These are phyloP conservation scores for Clonostachys byssicola DNA, from an alignment of 2,329 filamentous ascomycete genomes.

Conservation along the genomic window DNA sequence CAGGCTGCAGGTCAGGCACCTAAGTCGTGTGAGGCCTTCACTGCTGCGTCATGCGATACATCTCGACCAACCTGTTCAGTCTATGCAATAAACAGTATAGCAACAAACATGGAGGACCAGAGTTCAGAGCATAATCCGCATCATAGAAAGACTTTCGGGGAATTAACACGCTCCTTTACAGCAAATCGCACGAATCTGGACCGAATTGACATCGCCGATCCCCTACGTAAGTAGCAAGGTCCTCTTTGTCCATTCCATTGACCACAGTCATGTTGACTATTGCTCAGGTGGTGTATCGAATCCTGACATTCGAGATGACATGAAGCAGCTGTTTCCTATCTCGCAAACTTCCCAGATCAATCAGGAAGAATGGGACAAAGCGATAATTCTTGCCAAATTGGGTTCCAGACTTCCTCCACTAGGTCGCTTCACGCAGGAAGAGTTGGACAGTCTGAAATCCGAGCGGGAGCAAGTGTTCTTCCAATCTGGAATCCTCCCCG, in stretches of 20 bases:
- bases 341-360: too few species aligned
- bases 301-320: not conserved
- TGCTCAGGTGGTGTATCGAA: not conserved
- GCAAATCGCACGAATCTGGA: not conserved
- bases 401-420: slow-evolving; percentile 3
- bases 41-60: too few species aligned
- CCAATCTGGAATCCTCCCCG: slow-evolving; percentile 9
- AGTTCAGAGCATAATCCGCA: too few species aligned
- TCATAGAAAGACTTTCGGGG: too few species aligned
- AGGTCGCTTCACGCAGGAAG: slow-evolving; percentile 7
- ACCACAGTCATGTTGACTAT: not conserved
- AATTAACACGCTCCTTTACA: too few species aligned
- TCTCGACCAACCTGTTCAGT: too few species aligned
- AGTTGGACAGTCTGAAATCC: slow-evolving; percentile 19
- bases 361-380: slow-evolving; percentile 1
- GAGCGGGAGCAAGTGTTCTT: slow-evolving; percentile 24
- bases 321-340: too few species aligned
- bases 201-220: not conserved
- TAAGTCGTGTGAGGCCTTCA: too few species aligned
- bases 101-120: too few species aligned
- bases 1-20: too few species aligned
- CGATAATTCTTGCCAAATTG: not conserved
- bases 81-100: too few species aligned
- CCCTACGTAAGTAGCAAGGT: not conserved
- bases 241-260: not conserved